These are phyloP conservation scores for Gossypium schwendimanii DNA, from an alignment of 441 rosid species.

Conservation along the genomic window DNA sequence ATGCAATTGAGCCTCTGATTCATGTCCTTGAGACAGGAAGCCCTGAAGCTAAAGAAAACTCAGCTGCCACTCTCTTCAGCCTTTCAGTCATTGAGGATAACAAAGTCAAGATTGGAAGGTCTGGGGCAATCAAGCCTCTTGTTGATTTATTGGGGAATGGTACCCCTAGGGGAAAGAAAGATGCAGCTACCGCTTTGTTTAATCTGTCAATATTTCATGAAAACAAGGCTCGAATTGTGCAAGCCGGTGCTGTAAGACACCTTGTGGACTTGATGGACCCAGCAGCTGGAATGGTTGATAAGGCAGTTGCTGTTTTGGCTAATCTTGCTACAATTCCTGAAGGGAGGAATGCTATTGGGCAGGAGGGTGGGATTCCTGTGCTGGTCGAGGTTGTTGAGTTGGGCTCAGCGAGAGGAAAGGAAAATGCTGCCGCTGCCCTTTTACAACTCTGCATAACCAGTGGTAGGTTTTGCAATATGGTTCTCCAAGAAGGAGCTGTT, in stretches of 20 bases:
- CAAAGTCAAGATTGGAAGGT: slow-evolving; percentile 70
- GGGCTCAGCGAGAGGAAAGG: slow-evolving; percentile 88
- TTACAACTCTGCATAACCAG: slow-evolving; percentile 64
- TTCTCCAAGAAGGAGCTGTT: slow-evolving; percentile 88
- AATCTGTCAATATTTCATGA: slow-evolving; percentile 78
- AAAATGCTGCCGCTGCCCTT: slow-evolving; percentile 92
- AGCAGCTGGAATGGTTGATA: slow-evolving; percentile 87
- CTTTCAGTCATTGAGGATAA: slow-evolving; percentile 76
- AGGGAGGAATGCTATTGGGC: slow-evolving; percentile 73
- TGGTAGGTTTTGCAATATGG: slow-evolving; percentile 44
- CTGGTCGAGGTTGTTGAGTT: slow-evolving; percentile 89
- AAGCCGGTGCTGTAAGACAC: slow-evolving; percentile 78
- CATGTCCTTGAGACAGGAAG: slow-evolving; percentile 70
- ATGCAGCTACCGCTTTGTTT: slow-evolving; percentile 93
- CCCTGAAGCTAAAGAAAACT: slow-evolving; percentile 72
- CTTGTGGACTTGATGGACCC: slow-evolving; percentile 91
- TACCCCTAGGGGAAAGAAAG: slow-evolving; percentile 79
- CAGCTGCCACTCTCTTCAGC: slow-evolving; percentile 85
- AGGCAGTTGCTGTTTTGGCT: slow-evolving; percentile 83
- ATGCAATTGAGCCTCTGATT: slow-evolving; percentile 71
- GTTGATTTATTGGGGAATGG: slow-evolving; percentile 78
- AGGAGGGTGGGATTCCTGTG: slow-evolving; percentile 67
- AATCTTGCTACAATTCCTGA: slow-evolving; percentile 76
- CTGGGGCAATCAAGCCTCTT: slow-evolving; percentile 77
- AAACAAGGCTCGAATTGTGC: slow-evolving; percentile 64